A percentile compares a stretch with the other conserved stretches of the same genome.
Conservation (phyloP, 2,329 filamentous ascomycete genomes). For the Fusarium sp. region DNA sequence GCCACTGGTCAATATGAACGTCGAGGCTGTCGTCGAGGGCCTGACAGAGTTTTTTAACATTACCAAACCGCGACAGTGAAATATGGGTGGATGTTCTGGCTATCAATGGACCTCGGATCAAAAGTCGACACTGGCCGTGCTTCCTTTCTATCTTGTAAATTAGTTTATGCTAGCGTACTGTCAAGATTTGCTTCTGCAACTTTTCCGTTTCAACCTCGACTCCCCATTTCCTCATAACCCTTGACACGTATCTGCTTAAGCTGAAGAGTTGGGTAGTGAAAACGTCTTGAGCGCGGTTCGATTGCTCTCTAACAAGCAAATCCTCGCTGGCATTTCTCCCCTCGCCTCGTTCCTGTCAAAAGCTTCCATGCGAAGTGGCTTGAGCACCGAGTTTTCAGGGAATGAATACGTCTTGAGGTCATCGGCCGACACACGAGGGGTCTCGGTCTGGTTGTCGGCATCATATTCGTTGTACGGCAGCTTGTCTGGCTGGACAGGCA, state of each 20-base stretch:
- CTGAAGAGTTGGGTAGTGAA: constrained; percentile 46
- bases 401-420: constrained; percentile 41
- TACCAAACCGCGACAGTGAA: constrained; percentile 66
- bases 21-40: constrained; percentile 83
- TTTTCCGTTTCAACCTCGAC: neutral
- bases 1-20: constrained; percentile 87
- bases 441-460: constrained; percentile 23
- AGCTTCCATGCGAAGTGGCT: constrained; percentile 65
- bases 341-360: constrained; percentile 57
- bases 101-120: neutral
- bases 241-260: neutral
- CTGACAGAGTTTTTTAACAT: constrained; percentile 83
- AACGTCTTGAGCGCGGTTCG: constrained; percentile 62
- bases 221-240: neutral
- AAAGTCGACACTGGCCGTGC: neutral
- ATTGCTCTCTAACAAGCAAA: constrained; percentile 64
- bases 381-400: constrained; percentile 43
- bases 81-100: neutral
- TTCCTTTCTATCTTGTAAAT: constrained; percentile 33
- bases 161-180: constrained; percentile 38
- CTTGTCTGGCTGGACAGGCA: constrained; percentile 53
- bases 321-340: constrained; percentile 61
- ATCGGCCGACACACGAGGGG: constrained; percentile 18
- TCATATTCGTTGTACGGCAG: constrained; percentile 54
- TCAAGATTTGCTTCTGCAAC: constrained; percentile 17